Evolutionary conservation across 495 filamentous ascomycete species (phyloP), one percentile per base, ranked within the genome.

Genomic region (Paragyromitra xinjiangensis): DNA sequence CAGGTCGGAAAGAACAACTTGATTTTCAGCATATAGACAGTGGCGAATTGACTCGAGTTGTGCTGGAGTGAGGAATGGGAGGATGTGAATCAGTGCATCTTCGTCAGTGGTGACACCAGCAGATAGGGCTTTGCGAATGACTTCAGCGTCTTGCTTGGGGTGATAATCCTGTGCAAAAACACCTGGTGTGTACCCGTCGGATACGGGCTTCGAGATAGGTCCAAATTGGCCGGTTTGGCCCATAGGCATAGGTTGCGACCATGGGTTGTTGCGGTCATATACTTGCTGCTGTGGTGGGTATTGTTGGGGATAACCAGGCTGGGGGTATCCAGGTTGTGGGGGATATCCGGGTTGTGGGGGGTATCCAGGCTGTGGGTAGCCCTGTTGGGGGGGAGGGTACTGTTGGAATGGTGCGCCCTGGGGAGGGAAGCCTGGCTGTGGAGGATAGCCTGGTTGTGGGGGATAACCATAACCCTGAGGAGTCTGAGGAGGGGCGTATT

Each of bases 161-260:
- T 80, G 72, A 19, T 82, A 79, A 48, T 55, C 26, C n/a, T 24
- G 74, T 5, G 82, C 78, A 29, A 72, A 71, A 42, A 82, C 73
- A 24, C 82, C 82, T 16, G 79, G 75, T 9, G 65, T 67, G 58
- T 83, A 82, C 39, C 73, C 70, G n/a, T 50, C 44, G 29, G 58
- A 64, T 65, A 66, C 51, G 5, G 71, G 82, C 39, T 79, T 67
- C n/a, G 64, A 42, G 16, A 80, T 71, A 8, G 42, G 51, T 12
- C 69, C 70, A 4, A 40, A 42, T 45, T 76, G 65, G 11, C 24
- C 53, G 5, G 48, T 24, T 14, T 70, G 64, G 8, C 26, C 61
- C 37, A 76, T 69, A 12, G 58, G 19, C 44, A 73, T 48, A 6
- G 67, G 37, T 22, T 77, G 73, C 8, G 44, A 14, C 69, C 69